phyloP scores from a whole-genome alignment of 345 rosid genomes.

The Citrus mangshanensis region DNA sequence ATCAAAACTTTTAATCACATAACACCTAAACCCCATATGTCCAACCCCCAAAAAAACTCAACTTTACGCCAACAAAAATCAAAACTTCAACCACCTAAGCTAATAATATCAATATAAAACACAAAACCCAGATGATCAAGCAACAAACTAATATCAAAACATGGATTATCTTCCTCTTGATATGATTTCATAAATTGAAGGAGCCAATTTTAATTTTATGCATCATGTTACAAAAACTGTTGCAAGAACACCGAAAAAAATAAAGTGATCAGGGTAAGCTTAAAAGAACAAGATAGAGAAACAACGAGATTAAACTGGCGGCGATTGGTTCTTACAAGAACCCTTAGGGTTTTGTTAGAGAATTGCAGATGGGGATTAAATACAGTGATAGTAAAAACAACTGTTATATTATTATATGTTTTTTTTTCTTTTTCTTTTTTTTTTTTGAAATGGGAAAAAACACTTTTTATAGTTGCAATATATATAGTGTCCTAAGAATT shows the following conservation, averaged over 20 bases:
- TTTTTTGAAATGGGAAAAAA: too few relatives aligned
- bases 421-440: background rate
- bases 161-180: background rate
- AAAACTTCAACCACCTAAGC: slow-evolving; percentile 32
- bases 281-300: slow-evolving; percentile 8
- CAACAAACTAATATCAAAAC: slow-evolving; percentile 11
- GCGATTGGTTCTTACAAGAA: slow-evolving; percentile 76
- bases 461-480: background rate
- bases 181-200: slow-evolving; percentile 10
- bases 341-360: slow-evolving; percentile 84
- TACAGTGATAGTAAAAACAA: slow-evolving; percentile 14
- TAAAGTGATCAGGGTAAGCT: slow-evolving; percentile 9
- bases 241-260: slow-evolving; percentile 5
- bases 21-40: slow-evolving; percentile 22
- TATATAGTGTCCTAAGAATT: slow-evolving; percentile 11
- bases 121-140: slow-evolving; percentile 8
- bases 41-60: slow-evolving; percentile 25
- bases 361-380: slow-evolving; percentile 28
- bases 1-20: slow-evolving; percentile 25
- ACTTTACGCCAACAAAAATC: slow-evolving; percentile 30
- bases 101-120: slow-evolving; percentile 15
- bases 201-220: background rate
- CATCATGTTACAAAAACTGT: slow-evolving; percentile 11
- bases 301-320: slow-evolving; percentile 60
- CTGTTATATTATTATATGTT: background rate